A percentile compares a stretch with the other conserved stretches of the same genome.
phyloP scores from a whole-genome alignment of 208 protist species.

The Balamuthia mandrillaris region DNA sequence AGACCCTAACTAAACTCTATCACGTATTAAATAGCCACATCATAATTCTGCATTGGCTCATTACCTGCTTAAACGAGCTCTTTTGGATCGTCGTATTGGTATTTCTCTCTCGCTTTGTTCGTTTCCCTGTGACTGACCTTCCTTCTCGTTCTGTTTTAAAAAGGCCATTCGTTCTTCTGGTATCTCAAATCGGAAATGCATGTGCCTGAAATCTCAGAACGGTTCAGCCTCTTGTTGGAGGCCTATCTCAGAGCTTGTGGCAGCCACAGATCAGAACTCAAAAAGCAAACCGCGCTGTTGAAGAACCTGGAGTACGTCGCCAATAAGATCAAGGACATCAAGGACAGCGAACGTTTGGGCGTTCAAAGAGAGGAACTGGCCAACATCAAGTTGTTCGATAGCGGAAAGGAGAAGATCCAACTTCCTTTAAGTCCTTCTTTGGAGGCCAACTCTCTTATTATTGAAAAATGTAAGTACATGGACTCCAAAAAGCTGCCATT shows the following conservation, averaged over 20 bases:
- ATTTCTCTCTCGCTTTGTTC: no score
- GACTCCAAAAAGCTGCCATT: conserved; percentile 60
- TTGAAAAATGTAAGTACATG: conserved; percentile 59
- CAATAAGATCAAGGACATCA: neutral
- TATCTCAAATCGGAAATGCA: conserved; percentile 69
- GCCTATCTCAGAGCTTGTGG: conserved; percentile 59
- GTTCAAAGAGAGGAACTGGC: neutral
- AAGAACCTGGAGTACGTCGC: conserved; percentile 15
- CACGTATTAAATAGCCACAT: no score
- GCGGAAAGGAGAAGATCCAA: neutral
- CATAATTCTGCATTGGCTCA: no score
- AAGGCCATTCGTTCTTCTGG: conserved; percentile 80
- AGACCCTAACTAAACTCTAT: no score
- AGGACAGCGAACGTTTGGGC: neutral
- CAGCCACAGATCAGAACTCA: conserved; percentile 19
- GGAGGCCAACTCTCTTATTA: conserved; percentile 41
- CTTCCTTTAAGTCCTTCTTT: neutral
- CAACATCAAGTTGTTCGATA: neutral
- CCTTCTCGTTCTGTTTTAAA: no score
- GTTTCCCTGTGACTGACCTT: no score
- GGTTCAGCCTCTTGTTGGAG: conserved; percentile 65
- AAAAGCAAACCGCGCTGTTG: conserved; percentile 17
- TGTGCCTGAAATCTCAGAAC: conserved; percentile 37
- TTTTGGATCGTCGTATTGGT: no score
- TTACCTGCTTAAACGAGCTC: no score